Conservation (phyloP, 2,329 filamentous ascomycete genomes). For the Stachybotrys elegans region DNA sequence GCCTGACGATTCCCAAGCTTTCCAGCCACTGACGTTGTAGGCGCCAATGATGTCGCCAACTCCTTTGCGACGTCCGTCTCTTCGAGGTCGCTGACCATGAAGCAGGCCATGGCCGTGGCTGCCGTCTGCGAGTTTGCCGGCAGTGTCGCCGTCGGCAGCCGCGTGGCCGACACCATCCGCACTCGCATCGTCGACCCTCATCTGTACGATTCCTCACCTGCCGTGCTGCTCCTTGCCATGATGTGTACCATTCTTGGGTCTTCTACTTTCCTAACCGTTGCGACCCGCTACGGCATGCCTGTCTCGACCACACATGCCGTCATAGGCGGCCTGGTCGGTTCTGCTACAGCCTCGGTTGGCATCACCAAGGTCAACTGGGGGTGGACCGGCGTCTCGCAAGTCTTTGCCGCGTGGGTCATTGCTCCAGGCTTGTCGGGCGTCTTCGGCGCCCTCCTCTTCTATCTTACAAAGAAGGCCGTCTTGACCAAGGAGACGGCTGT, state of each 20-base stretch:
- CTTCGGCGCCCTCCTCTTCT: conserved; percentile 25
- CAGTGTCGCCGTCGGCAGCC: conserved; percentile 30
- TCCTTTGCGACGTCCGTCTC: conserved; percentile 42
- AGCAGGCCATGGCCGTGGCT: conserved; percentile 39
- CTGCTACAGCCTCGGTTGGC: conserved; percentile 29
- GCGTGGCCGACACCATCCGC: conserved; percentile 39
- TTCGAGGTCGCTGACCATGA: conserved; percentile 39
- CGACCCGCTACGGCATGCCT: conserved; percentile 45
- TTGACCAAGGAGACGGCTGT: conserved; percentile 23
- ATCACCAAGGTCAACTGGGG: conserved; percentile 31
- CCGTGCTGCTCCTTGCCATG: conserved; percentile 48
- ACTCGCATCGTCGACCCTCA: conserved; percentile 39
- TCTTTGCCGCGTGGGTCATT: conserved; percentile 32
- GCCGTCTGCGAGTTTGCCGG: conserved; percentile 39
- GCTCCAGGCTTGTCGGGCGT: conserved; percentile 28
- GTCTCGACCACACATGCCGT: conserved; percentile 51
- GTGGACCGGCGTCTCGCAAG: conserved; percentile 29
- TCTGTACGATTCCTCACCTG: conserved; percentile 36
- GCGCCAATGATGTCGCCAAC: conserved; percentile 46
- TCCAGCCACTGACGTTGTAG: conserved; percentile 15
- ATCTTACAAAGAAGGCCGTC: conserved; percentile 27
- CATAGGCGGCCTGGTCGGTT: conserved; percentile 35
- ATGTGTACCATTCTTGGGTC: conserved; percentile 47
- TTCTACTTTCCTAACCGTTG: conserved; percentile 46
- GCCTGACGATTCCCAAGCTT: background rate